Base-by-base conservation (phyloP, 306 rosid genomes). In the Aeschynomene evenia region DNA sequence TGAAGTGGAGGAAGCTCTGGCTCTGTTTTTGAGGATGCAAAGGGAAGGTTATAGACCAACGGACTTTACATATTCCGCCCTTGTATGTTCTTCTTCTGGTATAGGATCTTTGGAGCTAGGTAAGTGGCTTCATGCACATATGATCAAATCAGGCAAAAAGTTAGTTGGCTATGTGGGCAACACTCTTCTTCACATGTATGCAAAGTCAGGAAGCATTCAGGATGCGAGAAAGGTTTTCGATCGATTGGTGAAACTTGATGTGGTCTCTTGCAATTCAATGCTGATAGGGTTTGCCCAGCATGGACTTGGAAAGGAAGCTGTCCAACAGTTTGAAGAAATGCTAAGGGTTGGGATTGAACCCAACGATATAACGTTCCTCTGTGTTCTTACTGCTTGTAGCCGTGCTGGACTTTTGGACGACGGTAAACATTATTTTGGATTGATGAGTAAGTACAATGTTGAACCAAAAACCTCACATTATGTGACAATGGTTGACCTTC, bases 181-280 rank as follows among this genome's bases (percentile, higher is more conserved):
- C 64, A 79, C 85, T 7, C 86, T 84, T 72, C 81, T 72, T 70
- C 82, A 84, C 78, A 78, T 75, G 88, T 84, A 84, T 48, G 88
- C 83, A 24, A 84, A 81, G 66, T 68, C 82, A 1, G 84, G 86
- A 8, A 84, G 72, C 64, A 58, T 84, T 81, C 34, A n/a, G 58
- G 86, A 84, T 67, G 88, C 88, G 0, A 46, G 64, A 73, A 81
- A 71, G 64, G 88, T 78, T 40, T 84, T 84, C 11, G 56, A 79
- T 50, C 67, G 67, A 49, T 36, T 84, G 66, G 46, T 64, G 9
- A 78, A 50, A 16, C 53, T 62, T 56, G 85, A 81, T 65, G 34
- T 81, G 54, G 80, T 84, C 52, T 81, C 88, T 71, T 84, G 77
- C 73, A 84, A 81, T 70, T 81, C 88, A 4, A 81, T 81, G 78